Evolutionary conservation across 148 eudicot species (phyloP).

Genomic region (Amaranthus palmeri): DNA sequence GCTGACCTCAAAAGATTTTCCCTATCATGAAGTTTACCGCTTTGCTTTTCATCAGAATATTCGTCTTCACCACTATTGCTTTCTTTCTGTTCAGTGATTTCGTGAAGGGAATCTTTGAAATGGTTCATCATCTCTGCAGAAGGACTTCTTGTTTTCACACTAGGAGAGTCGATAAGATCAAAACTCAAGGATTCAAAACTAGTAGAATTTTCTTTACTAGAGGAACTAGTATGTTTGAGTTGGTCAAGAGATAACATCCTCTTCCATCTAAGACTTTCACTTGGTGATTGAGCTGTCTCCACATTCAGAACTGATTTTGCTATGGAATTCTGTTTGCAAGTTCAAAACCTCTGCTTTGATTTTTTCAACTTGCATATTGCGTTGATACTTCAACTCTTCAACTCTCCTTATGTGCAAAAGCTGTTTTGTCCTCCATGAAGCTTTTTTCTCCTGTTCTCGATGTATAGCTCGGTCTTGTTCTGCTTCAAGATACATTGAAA

Average conservation of each 20-base stretch:
- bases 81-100: constrained; percentile 63
- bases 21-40: constrained; percentile 36
- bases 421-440: constrained; percentile 94
- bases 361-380: constrained; percentile 97
- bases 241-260: constrained; percentile 31
- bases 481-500: constrained; percentile 91
- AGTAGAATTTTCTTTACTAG: constrained; percentile 21
- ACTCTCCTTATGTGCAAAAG: constrained; percentile 79
- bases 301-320: constrained; percentile 31
- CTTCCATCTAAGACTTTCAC: constrained; percentile 57
- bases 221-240: constrained; percentile 22
- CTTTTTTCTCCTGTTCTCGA: constrained; percentile 92
- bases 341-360: constrained; percentile 99
- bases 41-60: constrained; percentile 13
- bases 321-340: constrained; percentile 79
- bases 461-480: constrained; percentile 99
- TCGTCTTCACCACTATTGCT: not conserved
- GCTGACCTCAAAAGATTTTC: constrained; percentile 82
- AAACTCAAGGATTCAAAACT: constrained; percentile 10
- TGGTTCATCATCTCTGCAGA: constrained; percentile 31
- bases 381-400: constrained; percentile 82
- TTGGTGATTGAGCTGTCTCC: constrained; percentile 41
- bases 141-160: constrained; percentile 25
- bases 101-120: constrained; percentile 38
- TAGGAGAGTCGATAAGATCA: constrained; percentile 9